Evolutionary conservation across 1,284 basidiomycete genomes (phyloP), one percentile per base, ranked within the genome.

Genomic region (Marasmius tenuissimus): DNA sequence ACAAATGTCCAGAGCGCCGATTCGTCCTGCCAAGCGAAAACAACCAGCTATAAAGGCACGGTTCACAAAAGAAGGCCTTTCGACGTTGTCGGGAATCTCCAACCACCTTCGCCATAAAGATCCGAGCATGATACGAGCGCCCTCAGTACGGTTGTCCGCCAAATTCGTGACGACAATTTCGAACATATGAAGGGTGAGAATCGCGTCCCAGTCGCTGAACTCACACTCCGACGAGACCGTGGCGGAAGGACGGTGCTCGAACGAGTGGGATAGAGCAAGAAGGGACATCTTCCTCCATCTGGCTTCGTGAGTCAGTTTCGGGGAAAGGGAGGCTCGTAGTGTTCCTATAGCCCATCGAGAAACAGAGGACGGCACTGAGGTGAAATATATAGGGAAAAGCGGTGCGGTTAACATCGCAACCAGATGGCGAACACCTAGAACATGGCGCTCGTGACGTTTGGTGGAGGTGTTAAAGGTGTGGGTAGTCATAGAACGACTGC

Each of bases 101-200:
- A 72, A 71, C 82, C 85, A 88, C 7, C 66, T 67, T 12, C 61
- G 67, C 79, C 80, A 84, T 22, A 84, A 65, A 10, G 71, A 63
- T 12, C 73, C 70, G 4, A 79, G 61, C 35, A 80, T 68, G 20
- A 66, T 66, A 38, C 68, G 70, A 42, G 65, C 67, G 10, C 68
- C 64, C 6, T 51, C 39, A 16, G 58, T 50, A 20, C 55, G 56
- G 33, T 64, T 42, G 4, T 45, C 22, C 11, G 63, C 45, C 3
- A 58, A 55, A 42, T 64, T 66, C 16, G 38, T 12, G 27, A 58
- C n/a, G 34, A 58, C 27, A 16, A 14, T 49, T 51, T 71, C 70
- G 20, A 72, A 57, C 11, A 66, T 59, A 22, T 60, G 65, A 18
- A 71, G 53, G 12, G 59, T 62, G 22, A 67, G 64, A 20, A 70